Base-by-base conservation (phyloP, 176 grass and related monocot genomes). In the Tuctoria greenei region DNA sequence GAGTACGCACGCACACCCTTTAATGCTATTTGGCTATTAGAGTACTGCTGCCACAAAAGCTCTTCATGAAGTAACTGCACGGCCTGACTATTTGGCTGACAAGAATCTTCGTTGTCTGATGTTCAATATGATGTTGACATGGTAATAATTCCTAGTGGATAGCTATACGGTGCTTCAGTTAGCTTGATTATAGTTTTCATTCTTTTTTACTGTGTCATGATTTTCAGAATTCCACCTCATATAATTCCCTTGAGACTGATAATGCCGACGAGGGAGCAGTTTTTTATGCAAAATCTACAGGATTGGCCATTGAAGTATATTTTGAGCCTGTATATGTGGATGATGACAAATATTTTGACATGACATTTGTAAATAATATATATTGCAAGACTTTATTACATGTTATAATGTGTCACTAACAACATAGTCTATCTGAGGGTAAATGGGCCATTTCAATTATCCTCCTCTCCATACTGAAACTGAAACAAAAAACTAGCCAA, bases 51-150 rank as follows among this genome's bases (percentile, higher is more conserved):
- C 82, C 88, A 80, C 69, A 97, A 87, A 83, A n/a, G 77, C 86
- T 89, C 91, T 97, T 72, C 90, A 77, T 83, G 81, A 73, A 83
- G 84, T 81, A 54, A 93, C 77, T 43, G 79, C 85, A 59, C 78
- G 71, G 35, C 90, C 72, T 28, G 86, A 89, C 49, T 77, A 97
- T 89, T 83, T 97, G 75, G 37, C 90, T 67, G 86, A 97, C 75
- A 87, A 76, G 81, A 82, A 93, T 76, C 88, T 93, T 82, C 70
- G 88, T 11, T 49, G 58, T 28, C 82, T 97, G 56, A 93, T 88
- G 68, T 97, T 82, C 45, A 86, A 97, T 74, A 91, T 97, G 94
- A 97, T 97, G 94, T 75, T 97, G 81, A 86, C 94, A 41, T 97
- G 86, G 94, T 88, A 97, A 83, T 61, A 68, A 80, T 76, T 67